Evolutionary conservation across 768 basidiomycete genomes (phyloP), one percentile per base, ranked within the genome.

Genomic region (Boletus eberwhitei): DNA sequence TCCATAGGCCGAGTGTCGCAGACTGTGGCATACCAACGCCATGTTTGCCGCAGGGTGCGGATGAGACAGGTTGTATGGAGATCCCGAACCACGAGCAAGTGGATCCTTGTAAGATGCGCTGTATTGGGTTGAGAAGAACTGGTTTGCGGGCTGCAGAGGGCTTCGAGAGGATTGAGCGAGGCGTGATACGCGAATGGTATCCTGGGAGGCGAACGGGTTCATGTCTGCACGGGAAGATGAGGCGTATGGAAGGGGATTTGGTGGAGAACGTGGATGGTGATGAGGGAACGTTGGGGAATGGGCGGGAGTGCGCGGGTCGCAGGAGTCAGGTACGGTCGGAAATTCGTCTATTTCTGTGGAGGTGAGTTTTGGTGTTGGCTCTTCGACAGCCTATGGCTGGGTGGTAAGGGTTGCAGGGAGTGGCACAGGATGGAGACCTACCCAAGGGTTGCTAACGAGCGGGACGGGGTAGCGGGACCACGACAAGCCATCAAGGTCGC

Each of bases 401-500:
- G 39, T 6, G 29, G 19, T 51, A 34, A 46, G 50, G 5, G 37
- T 8, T 9, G 38, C 24, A 24, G 6, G 7, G 37, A 3, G 64
- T 34, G 45, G 52, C 48, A 36, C 26, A 5, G 24, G 22, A 4
- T 16, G n/a, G 21, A 35, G 21, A 61, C 65, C 5, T 44, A 71
- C 70, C 62, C 62, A 63, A 7, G 65, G 54, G 37, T 62, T 64
- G 21, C 57, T 70, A 21, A 60, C 65, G 44, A 61, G 55, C 5
- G 67, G 68, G 8, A 73, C 70, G 5, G 72, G 70, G 29, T 71
- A 67, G 42, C 70, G 71, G 17, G 75, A 66, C 83, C 82, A 82
- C 36, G 76, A 74, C 35, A 82, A 67, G 0, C 84, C 84, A 51
- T 85, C 84, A 16, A 85, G 74, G 65, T 85, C 84, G 52, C 75